phyloP scores from a whole-genome alignment of 192 early-diverging fungal species.

The Jimgerdemannia lactiflua region DNA sequence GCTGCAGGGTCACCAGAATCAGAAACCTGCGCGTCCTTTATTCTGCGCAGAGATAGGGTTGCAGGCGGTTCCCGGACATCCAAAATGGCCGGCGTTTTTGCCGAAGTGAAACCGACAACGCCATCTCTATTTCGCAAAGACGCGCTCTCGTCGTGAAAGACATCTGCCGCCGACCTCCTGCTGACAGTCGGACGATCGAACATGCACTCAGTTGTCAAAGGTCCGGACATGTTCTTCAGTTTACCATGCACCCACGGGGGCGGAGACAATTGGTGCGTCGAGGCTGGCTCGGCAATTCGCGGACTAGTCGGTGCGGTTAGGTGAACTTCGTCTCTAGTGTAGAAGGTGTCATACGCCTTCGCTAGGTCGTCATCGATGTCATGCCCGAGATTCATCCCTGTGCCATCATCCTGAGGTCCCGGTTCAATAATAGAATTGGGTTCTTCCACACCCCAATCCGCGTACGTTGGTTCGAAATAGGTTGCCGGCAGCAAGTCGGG shows the following conservation, averaged over 20 bases:
- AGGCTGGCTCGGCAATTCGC: background rate
- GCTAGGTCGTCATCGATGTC: background rate
- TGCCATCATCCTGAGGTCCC: background rate
- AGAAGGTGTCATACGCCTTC: too few species aligned
- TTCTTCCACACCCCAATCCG: too few species aligned
- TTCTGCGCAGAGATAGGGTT: too few species aligned
- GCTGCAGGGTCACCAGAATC: too few species aligned
- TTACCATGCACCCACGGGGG: background rate
- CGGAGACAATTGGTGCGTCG: background rate
- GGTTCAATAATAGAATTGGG: background rate
- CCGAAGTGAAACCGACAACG: background rate
- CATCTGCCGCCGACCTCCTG: background rate
- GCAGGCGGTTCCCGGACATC: too few species aligned
- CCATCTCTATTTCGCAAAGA: background rate
- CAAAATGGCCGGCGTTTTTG: too few species aligned
- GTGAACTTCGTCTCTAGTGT: too few species aligned
- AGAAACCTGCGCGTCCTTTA: too few species aligned
- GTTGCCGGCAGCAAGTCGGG: background rate
- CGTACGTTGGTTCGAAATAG: background rate
- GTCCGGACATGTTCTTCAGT: background rate
- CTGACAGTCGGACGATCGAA: background rate
- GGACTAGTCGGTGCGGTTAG: background rate
- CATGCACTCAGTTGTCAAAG: background rate
- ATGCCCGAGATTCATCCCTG: background rate
- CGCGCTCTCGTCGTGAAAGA: background rate